Evolutionary conservation across 495 filamentous ascomycete species (phyloP).

Genomic region (Neurospora sp.): DNA sequence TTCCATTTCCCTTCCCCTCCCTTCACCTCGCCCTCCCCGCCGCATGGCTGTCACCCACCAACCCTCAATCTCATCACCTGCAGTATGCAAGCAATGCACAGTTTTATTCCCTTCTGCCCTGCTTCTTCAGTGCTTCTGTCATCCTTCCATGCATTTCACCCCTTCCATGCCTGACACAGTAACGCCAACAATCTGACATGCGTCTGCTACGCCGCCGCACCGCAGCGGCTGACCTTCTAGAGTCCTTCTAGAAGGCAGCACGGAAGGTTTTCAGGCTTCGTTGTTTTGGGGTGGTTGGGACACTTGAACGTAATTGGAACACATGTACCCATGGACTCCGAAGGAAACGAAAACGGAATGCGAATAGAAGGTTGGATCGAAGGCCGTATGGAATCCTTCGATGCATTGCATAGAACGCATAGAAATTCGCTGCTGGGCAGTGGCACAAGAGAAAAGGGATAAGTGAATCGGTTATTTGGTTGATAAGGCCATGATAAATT

Average conservation of each 20-base stretch:
- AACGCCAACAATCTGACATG: not conserved
- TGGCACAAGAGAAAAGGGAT: too few species aligned
- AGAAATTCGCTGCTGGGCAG: not conserved
- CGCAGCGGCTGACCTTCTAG: not conserved
- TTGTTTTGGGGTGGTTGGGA: not conserved
- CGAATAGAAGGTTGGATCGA: not conserved
- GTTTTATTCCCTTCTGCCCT: too few species aligned
- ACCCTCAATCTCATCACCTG: not conserved
- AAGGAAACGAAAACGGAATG: too few species aligned
- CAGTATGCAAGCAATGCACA: not conserved
- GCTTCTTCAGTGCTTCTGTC: not conserved
- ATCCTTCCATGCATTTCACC: not conserved
- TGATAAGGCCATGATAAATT: too few species aligned
- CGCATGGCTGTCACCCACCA: not conserved
- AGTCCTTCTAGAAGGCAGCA: too few species aligned
- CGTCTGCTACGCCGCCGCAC: not conserved
- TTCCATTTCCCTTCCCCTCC: not conserved
- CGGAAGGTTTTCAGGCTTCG: not conserved
- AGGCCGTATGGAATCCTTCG: not conserved
- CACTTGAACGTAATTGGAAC: too few species aligned
- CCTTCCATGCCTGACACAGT: not conserved
- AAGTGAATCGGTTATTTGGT: too few species aligned
- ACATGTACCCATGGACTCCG: too few species aligned
- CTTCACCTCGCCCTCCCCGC: not conserved
- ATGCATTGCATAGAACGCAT: not conserved